These are phyloP conservation scores for Zopfia rhizophila DNA, from an alignment of 2,329 filamentous ascomycete genomes.

Conservation along the genomic window DNA sequence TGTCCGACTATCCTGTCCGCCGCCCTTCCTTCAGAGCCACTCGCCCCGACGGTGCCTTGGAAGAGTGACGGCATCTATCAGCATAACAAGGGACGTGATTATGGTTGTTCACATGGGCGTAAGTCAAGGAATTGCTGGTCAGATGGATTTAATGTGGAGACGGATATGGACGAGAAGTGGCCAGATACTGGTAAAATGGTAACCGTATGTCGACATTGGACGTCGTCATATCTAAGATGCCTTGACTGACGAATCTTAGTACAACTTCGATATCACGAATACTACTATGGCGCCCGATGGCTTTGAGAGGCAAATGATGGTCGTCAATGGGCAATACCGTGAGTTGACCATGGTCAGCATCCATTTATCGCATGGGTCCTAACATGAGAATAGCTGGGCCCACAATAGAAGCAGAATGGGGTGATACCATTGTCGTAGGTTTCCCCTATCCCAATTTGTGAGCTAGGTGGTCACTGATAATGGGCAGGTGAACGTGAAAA, in stretches of 20 bases:
- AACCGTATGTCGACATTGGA: conserved; percentile 3
- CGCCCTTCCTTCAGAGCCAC: conserved; percentile 23
- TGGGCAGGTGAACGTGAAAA: conserved; percentile 53
- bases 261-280: conserved; percentile 57
- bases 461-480: conserved; percentile 50
- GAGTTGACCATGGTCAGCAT: conserved; percentile 40
- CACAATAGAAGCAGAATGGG: conserved; percentile 56
- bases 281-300: conserved; percentile 59
- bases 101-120: conserved; percentile 46
- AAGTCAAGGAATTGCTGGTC: conserved; percentile 49
- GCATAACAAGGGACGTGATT: conserved; percentile 5
- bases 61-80: conserved; percentile 14
- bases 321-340: conserved; percentile 61
- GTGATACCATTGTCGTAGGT: conserved; percentile 49
- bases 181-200: conserved; percentile 54
- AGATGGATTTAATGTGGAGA: conserved; percentile 53
- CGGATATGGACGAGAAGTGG: conserved; percentile 56
- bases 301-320: conserved; percentile 49
- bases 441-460: no score
- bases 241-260: conserved; percentile 37
- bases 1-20: conserved; percentile 22
- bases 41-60: conserved; percentile 38
- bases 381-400: conserved; percentile 51
- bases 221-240: neutral
- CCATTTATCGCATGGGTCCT: no score